These are phyloP conservation scores for Blakeslea trispora DNA, from an alignment of 371 early-diverging fungal genomes.

Conservation along the genomic window DNA sequence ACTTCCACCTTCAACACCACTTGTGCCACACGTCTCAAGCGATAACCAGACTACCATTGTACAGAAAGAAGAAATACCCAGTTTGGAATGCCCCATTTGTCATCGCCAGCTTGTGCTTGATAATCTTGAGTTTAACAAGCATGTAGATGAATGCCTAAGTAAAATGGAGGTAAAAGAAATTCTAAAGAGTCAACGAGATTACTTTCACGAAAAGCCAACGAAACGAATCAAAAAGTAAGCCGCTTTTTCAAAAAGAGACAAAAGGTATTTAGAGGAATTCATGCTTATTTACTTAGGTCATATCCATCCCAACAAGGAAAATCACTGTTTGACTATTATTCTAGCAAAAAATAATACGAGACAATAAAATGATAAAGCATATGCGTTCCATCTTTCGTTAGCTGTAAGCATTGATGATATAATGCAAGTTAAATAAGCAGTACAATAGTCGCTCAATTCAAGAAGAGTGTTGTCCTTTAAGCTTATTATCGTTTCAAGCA, in stretches of 20 bases:
- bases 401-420: no score
- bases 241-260: neutral
- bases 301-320: slow-evolving; percentile 11
- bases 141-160: slow-evolving; percentile 47
- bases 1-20: slow-evolving; percentile 3
- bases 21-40: neutral
- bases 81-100: slow-evolving; percentile 42
- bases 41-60: neutral
- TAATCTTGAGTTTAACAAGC: slow-evolving; percentile 36
- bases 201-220: neutral
- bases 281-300: neutral
- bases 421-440: no score
- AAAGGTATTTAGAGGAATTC: neutral
- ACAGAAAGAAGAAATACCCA: neutral
- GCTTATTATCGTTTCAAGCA: no score
- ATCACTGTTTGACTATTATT: slow-evolving; percentile 23
- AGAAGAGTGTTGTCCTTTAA: no score
- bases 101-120: slow-evolving; percentile 27
- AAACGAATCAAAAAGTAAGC: slow-evolving; percentile 17
- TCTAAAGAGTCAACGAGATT: slow-evolving; percentile 9
- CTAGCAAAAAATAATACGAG: no score
- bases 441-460: no score
- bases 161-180: slow-evolving; percentile 35
- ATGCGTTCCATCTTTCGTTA: no score
- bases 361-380: no score